Evolutionary conservation across 805 yeast genomes (phyloP).

Genomic region (Metschnikowia borealis): DNA sequence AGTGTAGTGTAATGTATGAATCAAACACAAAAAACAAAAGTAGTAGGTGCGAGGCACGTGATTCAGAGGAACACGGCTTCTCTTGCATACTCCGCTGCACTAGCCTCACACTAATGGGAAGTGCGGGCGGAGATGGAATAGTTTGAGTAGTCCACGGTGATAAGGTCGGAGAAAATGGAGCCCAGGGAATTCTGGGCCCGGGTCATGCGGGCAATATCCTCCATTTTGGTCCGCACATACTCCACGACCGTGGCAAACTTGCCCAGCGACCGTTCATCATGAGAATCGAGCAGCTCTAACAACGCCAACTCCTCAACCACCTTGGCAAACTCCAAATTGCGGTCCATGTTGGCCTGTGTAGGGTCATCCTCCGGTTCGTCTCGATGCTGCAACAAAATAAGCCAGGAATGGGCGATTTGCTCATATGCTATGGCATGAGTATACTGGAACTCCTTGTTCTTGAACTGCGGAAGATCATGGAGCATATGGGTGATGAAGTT

Average conservation of each 20-base stretch:
- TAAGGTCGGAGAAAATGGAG: conserved; percentile 31
- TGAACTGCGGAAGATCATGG: conserved; percentile 63
- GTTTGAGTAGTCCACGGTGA: conserved; percentile 42
- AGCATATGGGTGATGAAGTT: conserved; percentile 57
- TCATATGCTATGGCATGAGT: conserved; percentile 53
- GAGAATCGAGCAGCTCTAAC: conserved; percentile 39
- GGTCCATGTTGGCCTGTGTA: conserved; percentile 13
- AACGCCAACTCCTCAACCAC: conserved; percentile 36
- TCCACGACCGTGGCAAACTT: conserved; percentile 44
- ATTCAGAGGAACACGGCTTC: background rate
- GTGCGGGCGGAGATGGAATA: conserved; percentile 37
- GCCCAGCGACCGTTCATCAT: conserved; percentile 41
- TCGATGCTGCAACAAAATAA: conserved; percentile 35
- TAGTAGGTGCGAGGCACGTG: background rate
- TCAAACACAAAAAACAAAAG: background rate
- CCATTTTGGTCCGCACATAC: conserved; percentile 38
- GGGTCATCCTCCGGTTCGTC: conserved; percentile 11
- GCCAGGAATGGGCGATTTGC: conserved; percentile 61
- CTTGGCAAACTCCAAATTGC: conserved; percentile 23
- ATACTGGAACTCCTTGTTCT: conserved; percentile 51
- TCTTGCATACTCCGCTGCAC: no score
- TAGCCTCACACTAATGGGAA: conserved; percentile 15
- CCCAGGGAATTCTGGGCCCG: conserved; percentile 4
- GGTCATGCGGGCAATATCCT: conserved; percentile 24
- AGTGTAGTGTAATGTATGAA: background rate